phyloP scores from a whole-genome alignment of 2,329 filamentous ascomycete species.

The Huntiella moniliformis region DNA sequence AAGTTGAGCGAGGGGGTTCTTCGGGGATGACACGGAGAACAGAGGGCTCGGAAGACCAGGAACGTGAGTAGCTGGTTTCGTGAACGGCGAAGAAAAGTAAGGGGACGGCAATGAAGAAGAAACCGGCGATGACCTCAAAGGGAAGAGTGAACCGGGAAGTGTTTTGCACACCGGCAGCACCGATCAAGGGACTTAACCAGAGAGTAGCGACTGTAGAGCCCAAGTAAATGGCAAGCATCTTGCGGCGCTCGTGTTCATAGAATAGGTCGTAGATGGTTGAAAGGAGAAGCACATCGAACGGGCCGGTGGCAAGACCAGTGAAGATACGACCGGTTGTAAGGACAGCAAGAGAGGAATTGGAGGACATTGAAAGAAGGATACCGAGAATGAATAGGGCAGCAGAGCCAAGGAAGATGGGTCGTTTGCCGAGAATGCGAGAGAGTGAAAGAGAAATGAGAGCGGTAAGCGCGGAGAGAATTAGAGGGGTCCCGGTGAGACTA shows the following conservation, averaged over 20 bases:
- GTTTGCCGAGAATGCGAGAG: constrained; percentile 31
- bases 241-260: constrained; percentile 35
- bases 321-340: constrained; percentile 34
- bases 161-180: constrained; percentile 28
- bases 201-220: constrained; percentile 26
- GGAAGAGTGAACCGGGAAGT: constrained; percentile 26
- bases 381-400: constrained; percentile 29
- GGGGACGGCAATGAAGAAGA: constrained; percentile 28
- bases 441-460: constrained; percentile 25
- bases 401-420: constrained; percentile 32
- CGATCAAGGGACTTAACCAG: constrained; percentile 35
- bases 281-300: constrained; percentile 34
- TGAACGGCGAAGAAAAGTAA: constrained; percentile 29
- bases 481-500: constrained; percentile 32
- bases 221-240: constrained; percentile 27
- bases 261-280: constrained; percentile 37
- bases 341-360: constrained; percentile 23
- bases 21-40: background rate
- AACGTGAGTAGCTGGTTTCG: constrained; percentile 33
- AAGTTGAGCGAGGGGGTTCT: constrained; percentile 12
- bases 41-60: constrained; percentile 14
- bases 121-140: constrained; percentile 31
- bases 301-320: constrained; percentile 40
- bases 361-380: constrained; percentile 30
- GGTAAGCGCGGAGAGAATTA: constrained; percentile 29